These are phyloP conservation scores for Alisma plantagoaquatica DNA, from an alignment of 106 monocot species.

Conservation along the genomic window DNA sequence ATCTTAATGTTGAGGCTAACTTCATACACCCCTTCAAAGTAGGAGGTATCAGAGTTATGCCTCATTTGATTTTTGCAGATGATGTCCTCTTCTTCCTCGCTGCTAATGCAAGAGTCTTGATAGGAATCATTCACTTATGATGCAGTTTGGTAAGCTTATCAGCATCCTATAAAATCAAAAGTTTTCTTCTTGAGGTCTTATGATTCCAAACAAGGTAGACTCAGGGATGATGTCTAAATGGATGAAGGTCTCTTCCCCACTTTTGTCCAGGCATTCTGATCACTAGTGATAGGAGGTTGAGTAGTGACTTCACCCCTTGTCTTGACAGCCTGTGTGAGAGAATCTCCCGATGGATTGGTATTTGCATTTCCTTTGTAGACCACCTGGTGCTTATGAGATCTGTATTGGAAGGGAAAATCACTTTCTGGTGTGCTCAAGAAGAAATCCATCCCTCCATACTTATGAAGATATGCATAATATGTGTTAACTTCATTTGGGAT, in stretches of 20 bases:
- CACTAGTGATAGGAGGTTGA: not conserved
- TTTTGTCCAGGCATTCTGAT: not conserved
- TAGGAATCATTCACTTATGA: not conserved
- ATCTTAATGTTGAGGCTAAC: not conserved
- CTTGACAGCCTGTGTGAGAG: not conserved
- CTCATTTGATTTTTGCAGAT: not conserved
- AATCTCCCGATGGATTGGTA: not conserved
- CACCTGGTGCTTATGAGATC: no score
- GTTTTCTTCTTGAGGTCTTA: not conserved
- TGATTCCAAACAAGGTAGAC: no score
- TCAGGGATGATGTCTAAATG: no score
- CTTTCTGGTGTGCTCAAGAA: no score
- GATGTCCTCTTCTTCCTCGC: not conserved
- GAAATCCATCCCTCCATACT: no score
- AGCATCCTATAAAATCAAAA: no score
- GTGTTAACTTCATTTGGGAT: no score
- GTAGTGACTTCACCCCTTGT: not conserved
- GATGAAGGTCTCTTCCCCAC: not conserved
- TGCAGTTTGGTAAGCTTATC: not conserved
- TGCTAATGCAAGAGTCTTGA: not conserved
- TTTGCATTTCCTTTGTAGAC: no score
- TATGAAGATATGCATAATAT: no score
- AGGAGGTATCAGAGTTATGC: not conserved
- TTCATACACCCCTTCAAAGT: not conserved
- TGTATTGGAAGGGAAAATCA: no score